Base-by-base conservation (phyloP, 495 filamentous ascomycete genomes). In the Aspergillus cristatus region DNA sequence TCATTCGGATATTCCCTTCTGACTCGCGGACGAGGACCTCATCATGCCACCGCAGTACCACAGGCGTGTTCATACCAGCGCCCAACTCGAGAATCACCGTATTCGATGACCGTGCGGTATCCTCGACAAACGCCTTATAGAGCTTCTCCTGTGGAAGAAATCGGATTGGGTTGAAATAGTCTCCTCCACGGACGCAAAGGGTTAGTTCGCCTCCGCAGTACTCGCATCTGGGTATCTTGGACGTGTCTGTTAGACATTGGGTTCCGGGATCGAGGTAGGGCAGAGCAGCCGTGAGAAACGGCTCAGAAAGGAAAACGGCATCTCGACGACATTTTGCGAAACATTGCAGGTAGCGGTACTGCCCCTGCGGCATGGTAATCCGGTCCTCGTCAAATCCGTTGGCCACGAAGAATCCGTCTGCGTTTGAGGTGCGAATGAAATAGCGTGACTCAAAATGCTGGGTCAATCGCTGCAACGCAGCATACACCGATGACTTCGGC, bases 31-130 rank as follows among this genome's bases (percentile, higher is more conserved):
- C 43, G 14, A 51, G 17, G 29, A 53, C 45, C 26, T 58, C 51
- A 41, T 55, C 53, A 14, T 47, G 41, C 50, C 51, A 54, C 16
- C 54, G 32, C 32, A 57, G 17, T 11, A 57, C 54, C 18, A 35
- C 48, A 1, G 54, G 54, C 1, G 54, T 57, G 28, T 54, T 54
- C 31, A 57, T 15, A 8, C 51, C 54, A 15, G 51, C 54, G 0
- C 54, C 54, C 14, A 57, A 18, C 36, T 57, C 54, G 7, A 57
- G 38, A 32, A 54, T 37, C 2, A 57, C 54, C 6, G 36, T 32
- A 0, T 7, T 30, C 2, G 13, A 13, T 11, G 18, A 18, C n/a
- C 17, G 5, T 11, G 6, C 11, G 24, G 17, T 24, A 24, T 37
- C 13, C 3, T 30, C 28, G 3, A 14, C 4, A 16, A 51, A 55